A percentile compares a stretch with the other conserved stretches of the same genome.
phyloP scores from a whole-genome alignment of 176 grass and related monocot genomes.

The Rhynchospora tenuis region DNA sequence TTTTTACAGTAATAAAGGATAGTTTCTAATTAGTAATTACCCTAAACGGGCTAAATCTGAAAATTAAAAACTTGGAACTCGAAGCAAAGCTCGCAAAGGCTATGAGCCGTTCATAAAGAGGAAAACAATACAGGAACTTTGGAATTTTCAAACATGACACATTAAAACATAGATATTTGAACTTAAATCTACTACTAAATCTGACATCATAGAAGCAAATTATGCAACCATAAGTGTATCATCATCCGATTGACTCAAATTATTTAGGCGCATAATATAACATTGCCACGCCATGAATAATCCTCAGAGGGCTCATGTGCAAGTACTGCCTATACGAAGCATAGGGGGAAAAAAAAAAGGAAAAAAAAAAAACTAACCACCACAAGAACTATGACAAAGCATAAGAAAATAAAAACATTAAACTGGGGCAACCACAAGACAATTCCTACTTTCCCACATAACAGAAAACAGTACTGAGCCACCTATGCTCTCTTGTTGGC shows the following conservation, averaged over 20 bases:
- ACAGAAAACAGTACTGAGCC: background rate
- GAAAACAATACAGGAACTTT: too few species aligned
- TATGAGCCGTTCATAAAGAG: too few species aligned
- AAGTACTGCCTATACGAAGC: background rate
- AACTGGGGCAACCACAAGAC: background rate
- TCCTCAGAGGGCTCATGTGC: background rate
- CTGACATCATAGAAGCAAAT: background rate
- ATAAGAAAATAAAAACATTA: background rate
- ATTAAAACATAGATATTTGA: background rate
- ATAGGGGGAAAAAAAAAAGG: background rate
- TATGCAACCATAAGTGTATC: background rate
- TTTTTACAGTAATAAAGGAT: too few species aligned
- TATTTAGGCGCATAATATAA: background rate
- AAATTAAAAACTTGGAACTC: background rate
- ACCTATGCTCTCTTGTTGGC: conserved; percentile 30
- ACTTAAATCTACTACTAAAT: background rate
- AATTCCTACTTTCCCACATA: background rate
- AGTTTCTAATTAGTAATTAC: too few species aligned
- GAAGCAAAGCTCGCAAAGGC: background rate
- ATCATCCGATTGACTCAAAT: conserved; percentile 7
- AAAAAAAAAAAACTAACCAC: background rate
- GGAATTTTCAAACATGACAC: background rate
- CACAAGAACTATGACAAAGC: background rate
- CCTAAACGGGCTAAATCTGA: too few species aligned
- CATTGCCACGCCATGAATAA: background rate